A percentile compares a stretch with the other conserved stretches of the same genome.
phyloP scores from a whole-genome alignment of 2,329 filamentous ascomycete species.

The Claviceps quebecensis region DNA sequence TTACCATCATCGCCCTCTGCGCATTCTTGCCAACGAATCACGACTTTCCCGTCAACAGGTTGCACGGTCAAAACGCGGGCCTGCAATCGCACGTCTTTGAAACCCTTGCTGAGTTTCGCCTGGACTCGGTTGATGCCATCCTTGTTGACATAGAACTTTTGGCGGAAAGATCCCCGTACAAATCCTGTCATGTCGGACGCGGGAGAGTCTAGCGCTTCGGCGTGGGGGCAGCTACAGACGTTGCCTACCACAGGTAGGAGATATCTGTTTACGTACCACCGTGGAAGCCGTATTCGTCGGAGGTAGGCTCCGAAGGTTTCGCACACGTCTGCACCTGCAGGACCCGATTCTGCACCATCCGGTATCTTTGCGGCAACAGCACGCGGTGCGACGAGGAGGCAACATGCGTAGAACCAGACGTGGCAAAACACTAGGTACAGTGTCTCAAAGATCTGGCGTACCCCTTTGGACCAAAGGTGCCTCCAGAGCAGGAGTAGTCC shows the following conservation, averaged over 20 bases:
- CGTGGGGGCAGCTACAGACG: slow-evolving; percentile 40
- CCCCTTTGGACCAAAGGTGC: slow-evolving; percentile 18
- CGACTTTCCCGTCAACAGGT: slow-evolving; percentile 11
- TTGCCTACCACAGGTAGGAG: slow-evolving; percentile 40
- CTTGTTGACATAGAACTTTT: slow-evolving; percentile 36
- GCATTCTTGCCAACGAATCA: slow-evolving; percentile 20
- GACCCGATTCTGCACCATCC: background rate
- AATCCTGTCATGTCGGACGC: slow-evolving; percentile 39
- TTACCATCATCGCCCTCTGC: slow-evolving; percentile 5
- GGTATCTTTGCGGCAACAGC: background rate
- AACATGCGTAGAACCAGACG: slow-evolving; percentile 38
- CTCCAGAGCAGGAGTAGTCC: slow-evolving; percentile 29
- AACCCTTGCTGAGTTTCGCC: slow-evolving; percentile 24
- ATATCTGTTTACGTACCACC: slow-evolving; percentile 32
- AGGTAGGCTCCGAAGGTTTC: slow-evolving; percentile 23
- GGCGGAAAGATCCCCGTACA: slow-evolving; percentile 29
- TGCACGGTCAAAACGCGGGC: slow-evolving; percentile 23
- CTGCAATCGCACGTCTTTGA: slow-evolving; percentile 26
- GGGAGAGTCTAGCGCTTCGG: slow-evolving; percentile 34
- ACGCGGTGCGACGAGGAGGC: slow-evolving; percentile 30
- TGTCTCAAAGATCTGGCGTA: slow-evolving; percentile 28
- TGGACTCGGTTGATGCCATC: slow-evolving; percentile 37
- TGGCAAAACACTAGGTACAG: slow-evolving; percentile 33
- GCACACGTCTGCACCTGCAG: background rate
- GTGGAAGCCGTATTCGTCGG: slow-evolving; percentile 33